A percentile compares a stretch with the other conserved stretches of the same genome.
Conservation (phyloP, 2,329 filamentous ascomycete genomes). For the Fusarium sp. region DNA sequence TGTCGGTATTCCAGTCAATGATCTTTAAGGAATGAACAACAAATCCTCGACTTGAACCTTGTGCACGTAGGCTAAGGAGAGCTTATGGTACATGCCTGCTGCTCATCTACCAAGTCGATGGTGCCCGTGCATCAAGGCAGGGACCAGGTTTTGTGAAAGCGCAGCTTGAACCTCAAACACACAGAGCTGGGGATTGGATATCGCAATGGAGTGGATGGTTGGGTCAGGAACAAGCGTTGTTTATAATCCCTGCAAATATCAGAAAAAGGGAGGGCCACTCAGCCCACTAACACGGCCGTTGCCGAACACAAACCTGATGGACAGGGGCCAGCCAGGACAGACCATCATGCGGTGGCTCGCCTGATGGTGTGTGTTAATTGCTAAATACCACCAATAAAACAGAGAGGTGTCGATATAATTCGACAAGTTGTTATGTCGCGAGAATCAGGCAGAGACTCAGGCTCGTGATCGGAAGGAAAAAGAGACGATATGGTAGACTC, state of each 20-base stretch:
- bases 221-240: constrained; percentile 17
- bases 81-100: constrained; percentile 26
- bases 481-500: not conserved
- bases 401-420: constrained; percentile 16
- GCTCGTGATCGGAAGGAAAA: constrained; percentile 6
- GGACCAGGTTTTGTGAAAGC: constrained; percentile 25
- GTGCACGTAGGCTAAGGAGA: constrained; percentile 19
- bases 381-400: constrained; percentile 14
- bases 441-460: not conserved
- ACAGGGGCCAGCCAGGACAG: constrained; percentile 29
- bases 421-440: constrained; percentile 1
- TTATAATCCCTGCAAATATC: constrained; percentile 29
- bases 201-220: constrained; percentile 33
- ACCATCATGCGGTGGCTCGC: constrained; percentile 38
- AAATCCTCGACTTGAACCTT: not conserved
- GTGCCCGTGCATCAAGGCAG: constrained; percentile 29
- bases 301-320: constrained; percentile 41
- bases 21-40: not conserved
- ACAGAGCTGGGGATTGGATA: constrained; percentile 17
- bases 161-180: constrained; percentile 9
- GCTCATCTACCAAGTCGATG: constrained; percentile 32
- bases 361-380: constrained; percentile 27
- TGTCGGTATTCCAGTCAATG: not conserved
- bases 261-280: constrained; percentile 20
- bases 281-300: constrained; percentile 42